Evolutionary conservation across 208 protist genomes (phyloP).

Genomic region (Herpetomonas samuelpessoai): DNA sequence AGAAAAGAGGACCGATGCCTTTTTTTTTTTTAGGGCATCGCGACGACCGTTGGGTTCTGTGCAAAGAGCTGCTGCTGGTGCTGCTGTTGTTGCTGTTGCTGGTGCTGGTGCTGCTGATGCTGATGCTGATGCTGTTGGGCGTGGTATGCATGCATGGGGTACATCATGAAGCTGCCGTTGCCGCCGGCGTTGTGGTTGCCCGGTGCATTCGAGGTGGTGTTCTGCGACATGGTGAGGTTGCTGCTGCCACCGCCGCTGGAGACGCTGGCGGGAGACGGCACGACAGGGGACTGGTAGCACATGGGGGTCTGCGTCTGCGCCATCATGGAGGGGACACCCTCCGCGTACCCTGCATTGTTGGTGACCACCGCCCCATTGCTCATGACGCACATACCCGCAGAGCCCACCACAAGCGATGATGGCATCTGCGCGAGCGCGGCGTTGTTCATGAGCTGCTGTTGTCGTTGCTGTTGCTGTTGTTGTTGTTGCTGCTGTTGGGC

Average conservation of each 20-base stretch:
- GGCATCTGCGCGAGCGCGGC: too few species aligned
- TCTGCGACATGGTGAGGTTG: too few species aligned
- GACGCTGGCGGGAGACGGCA: neutral
- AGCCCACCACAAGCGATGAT: too few species aligned
- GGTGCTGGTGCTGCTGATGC: neutral
- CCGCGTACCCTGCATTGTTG: too few species aligned
- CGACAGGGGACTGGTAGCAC: neutral
- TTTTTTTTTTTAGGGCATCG: neutral
- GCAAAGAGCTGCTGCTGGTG: neutral
- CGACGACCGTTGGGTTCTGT: neutral
- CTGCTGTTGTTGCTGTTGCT: neutral
- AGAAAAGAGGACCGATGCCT: neutral
- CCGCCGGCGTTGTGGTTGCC: neutral
- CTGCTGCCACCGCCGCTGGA: neutral
- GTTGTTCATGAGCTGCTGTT: slow-evolving; percentile 11
- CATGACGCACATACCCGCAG: too few species aligned
- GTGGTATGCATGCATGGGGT: neutral
- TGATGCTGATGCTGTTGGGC: neutral
- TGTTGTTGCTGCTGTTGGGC: slow-evolving; percentile 12
- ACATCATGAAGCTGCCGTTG: neutral
- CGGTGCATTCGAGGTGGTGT: neutral
- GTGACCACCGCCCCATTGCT: too few species aligned
- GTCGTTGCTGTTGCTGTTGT: slow-evolving; percentile 8
- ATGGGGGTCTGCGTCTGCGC: neutral
- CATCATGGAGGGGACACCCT: too few species aligned